Evolutionary conservation across 2,329 filamentous ascomycete species (phyloP), one percentile per base, ranked within the genome.

Genomic region (Eutypella sp.): DNA sequence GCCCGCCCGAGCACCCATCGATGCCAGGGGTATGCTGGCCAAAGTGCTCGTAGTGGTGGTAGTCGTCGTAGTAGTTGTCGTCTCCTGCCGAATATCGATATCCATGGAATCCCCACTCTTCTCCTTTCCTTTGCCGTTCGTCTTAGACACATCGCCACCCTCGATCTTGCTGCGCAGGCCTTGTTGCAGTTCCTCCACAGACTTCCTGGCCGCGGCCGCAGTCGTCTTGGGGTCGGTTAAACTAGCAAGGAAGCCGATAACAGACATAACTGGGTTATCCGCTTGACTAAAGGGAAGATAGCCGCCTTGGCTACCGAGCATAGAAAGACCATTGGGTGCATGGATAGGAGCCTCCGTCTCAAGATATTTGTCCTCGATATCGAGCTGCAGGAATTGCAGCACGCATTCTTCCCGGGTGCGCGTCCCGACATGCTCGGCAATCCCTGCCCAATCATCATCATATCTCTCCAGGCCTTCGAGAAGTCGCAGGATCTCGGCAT

Each of bases 341-440:
- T 71, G 74, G 44, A 78, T 67, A 10, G 67, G 58, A 7, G 78
- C 74, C 58, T 92, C 84, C 7, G 89, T 82, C 58, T 97, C 91
- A 9, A 96, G 74, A 61, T 96, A 99, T 65, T 95, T 95, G 71
- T 96, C 92, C 66, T 97, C 93, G 51, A 99, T 99, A 56, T 96
- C 92, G 29, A 99, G 76, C 62, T 96, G 90, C 53, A 99, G 68
- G 72, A 99, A 99, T 64, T 96, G 93, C 57, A 97, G 78, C 15
- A 97, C 92, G 65, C 93, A 99, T 70, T 99, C 92, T 66, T 99
- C 95, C 44, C 89, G 80, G 2, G 90, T 96, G 49, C 92, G 84
- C 3, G 89, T 95, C 41, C 87, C 87, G 37, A 99, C 93, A 60
- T 96, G 88, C 52, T 92, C 89, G 1, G 95, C 85, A 54, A 99